Evolutionary conservation across 139 green algal species (phyloP).

Genomic region (Chlorella sp.): DNA sequence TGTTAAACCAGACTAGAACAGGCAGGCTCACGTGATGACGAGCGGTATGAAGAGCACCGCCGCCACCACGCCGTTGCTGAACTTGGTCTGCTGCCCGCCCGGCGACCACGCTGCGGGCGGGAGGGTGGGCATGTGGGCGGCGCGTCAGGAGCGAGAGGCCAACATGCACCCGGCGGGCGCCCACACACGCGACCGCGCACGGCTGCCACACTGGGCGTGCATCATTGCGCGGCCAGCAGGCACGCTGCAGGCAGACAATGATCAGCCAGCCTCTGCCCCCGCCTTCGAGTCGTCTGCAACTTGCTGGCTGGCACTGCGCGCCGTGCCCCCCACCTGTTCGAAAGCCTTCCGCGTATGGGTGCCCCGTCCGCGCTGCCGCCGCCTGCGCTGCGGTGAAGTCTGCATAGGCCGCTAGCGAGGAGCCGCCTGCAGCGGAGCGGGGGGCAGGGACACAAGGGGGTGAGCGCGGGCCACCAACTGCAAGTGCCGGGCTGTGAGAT

Average conservation of each 20-base stretch:
- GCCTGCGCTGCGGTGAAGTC: conserved; percentile 8
- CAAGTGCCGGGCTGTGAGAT: no score
- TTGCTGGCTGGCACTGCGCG: no score
- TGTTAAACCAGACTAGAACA: neutral
- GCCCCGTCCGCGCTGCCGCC: neutral
- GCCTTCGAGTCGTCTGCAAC: no score
- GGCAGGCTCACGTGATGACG: conserved; percentile 4
- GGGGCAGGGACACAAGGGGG: neutral
- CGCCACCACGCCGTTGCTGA: conserved; percentile 22
- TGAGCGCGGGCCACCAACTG: no score
- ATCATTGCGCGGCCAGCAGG: no score
- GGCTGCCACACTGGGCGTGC: no score
- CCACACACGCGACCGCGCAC: no score
- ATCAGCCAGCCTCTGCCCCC: no score
- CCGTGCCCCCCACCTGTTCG: neutral
- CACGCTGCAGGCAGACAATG: no score
- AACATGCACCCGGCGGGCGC: no score
- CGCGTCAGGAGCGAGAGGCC: neutral
- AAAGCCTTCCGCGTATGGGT: neutral
- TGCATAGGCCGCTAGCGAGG: neutral
- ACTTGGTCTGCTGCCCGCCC: neutral
- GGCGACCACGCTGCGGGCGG: neutral
- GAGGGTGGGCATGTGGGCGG: neutral
- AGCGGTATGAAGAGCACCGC: conserved; percentile 17
- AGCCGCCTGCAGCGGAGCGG: neutral